Base-by-base conservation (phyloP, 352 stramenopile species). In the Globisporangium heterothallicum region DNA sequence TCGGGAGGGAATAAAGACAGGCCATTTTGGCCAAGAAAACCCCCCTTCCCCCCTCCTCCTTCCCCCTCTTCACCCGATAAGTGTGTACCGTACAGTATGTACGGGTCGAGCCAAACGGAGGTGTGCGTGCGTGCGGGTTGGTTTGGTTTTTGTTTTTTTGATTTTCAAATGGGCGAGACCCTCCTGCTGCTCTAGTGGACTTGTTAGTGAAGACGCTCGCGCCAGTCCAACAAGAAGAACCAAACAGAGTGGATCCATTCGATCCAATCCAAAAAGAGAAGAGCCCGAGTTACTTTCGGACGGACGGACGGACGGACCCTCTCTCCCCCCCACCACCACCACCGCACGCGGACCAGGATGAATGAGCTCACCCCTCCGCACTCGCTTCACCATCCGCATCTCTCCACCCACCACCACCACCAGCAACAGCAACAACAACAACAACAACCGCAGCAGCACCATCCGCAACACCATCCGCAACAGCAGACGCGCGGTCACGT, bases 111-210 rank as follows among this genome's bases (percentile, higher is more conserved):
- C n/a, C n/a, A 38, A 34, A 34, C 10, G 6, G 29, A 6, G 6
- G 29, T 38, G 14, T 38, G 32, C n/a, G 14, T 38, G 32, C 2
- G 25, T 24, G 40, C 3, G 18, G 26, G 58, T 54, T 38, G 19
- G 19, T 56, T 46, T 64, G 29, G 6, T 34, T 34, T 6, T 10
- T 34, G 40, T 32, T 40, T 53, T 48, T 56, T 57, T 63, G 57
- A 49, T 63, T 63, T 64, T 68, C 66, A 68, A 69, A 73, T 76
- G 67, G 51, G n/a, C n/a, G n/a, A n/a, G n/a, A n/a, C n/a, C n/a
- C n/a, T n/a, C 52, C 48, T 66, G 51, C 58, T 51, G 61, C 24
- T 25, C 42, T 16, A 18, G n/a, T 25, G 10, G 18, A 4, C 35
- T 19, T 14, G 27, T 32, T 30, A 30, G 46, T 44, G 46, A 42